phyloP scores from a whole-genome alignment of 148 eudicot genomes.

The Dysphania ambrosioides region DNA sequence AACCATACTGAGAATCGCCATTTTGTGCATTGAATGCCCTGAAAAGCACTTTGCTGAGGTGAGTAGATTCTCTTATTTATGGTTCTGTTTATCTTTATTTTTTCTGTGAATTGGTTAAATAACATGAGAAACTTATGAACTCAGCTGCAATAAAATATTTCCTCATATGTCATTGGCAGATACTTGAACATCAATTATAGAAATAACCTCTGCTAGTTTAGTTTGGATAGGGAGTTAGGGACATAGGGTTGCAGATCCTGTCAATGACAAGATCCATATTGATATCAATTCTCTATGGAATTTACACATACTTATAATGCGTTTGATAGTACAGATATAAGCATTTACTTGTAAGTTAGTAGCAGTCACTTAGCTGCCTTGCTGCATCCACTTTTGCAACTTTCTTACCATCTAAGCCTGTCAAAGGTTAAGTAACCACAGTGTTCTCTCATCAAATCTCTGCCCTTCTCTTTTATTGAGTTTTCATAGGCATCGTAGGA shows the following conservation, averaged over 20 bases:
- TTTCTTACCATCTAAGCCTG: neutral
- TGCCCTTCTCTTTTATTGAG: too few species aligned
- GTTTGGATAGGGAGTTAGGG: neutral
- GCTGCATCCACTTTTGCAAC: neutral
- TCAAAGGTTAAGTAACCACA: neutral
- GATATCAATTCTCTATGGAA: neutral
- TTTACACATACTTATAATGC: neutral
- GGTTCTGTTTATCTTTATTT: neutral
- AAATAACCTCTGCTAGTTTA: neutral
- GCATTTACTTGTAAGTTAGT: neutral
- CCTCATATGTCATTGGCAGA: neutral
- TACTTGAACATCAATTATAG: neutral
- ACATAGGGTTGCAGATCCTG: neutral
- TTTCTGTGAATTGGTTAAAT: neutral
- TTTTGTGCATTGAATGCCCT: conserved; percentile 67
- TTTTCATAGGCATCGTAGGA: neutral
- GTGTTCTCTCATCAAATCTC: too few species aligned
- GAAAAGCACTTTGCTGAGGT: conserved; percentile 89
- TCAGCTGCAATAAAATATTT: neutral
- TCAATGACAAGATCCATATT: neutral
- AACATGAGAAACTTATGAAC: neutral
- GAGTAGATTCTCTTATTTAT: neutral
- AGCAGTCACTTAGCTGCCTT: too few species aligned
- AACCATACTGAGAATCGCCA: conserved; percentile 40
- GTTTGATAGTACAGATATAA: neutral